Evolutionary conservation across 176 grass and related monocot species (phyloP), one percentile per base, ranked within the genome.

Genomic region (Typha latifolia): DNA sequence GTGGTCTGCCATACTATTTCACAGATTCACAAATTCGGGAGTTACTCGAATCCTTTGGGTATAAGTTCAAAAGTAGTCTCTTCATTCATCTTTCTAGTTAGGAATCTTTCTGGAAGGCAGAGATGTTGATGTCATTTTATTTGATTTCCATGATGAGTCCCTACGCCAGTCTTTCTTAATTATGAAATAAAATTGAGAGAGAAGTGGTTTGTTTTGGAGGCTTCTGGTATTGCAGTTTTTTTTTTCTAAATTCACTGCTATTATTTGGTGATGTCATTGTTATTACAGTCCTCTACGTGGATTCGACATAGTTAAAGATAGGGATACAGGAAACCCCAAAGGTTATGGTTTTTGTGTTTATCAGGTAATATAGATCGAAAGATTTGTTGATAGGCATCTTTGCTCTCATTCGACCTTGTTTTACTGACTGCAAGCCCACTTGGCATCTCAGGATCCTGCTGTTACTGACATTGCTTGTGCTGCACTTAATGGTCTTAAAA

Each of bases 261-360:
- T 22, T 0, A 19, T 16, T 22, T 9, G 15, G 6, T 21, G n/a
- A 19, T 21, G 16, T 67, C 5, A 22, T n/a, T 49, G 10, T 50
- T 63, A 31, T 47, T 63, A 16, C 63, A 76, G 73, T 26, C 73
- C 73, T 59, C 73, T 76, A 21, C 64, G 73, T 67, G 73, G 73
- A 43, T 76, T 76, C 47, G 64, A 76, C 13, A 32, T 76, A 57
- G 73, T 76, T 57, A 76, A 76, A 56, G 73, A 76, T 76, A 76
- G 51, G 64, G 73, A 76, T 29, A 67, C 73, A n/a, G 73, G 73
- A 48, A 76, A 76, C 34, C 67, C 73, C 57, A 76, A 76, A 67
- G 73, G 73, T 59, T 76, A 76, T 76, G 73, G 73, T 18, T 76
- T 76, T 59, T 76, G 73, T 75, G 73, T 66, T 27, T 75, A 75